Conservation (phyloP, 495 filamentous ascomycete genomes). For the Trichoderma parareesei region DNA sequence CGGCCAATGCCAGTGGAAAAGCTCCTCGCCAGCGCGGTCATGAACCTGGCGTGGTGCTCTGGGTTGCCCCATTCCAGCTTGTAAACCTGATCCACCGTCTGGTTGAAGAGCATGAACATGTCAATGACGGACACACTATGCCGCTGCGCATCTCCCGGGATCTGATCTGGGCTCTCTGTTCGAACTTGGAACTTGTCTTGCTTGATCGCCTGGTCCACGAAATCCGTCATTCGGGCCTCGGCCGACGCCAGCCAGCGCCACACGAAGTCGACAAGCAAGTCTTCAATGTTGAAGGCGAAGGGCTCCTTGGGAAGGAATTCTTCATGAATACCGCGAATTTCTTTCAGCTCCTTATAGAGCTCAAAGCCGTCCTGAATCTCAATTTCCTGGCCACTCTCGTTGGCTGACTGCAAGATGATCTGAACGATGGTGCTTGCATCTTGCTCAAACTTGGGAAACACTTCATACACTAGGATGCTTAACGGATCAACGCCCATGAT, state of each 20-base stretch:
- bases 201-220: constrained; percentile 84
- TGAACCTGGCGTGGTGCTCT: constrained; percentile 88
- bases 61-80: constrained; percentile 88
- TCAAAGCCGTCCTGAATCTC: constrained; percentile 87
- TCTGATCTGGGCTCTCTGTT: constrained; percentile 46
- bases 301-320: constrained; percentile 54
- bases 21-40: constrained; percentile 87
- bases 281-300: constrained; percentile 84
- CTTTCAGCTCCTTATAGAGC: constrained; percentile 78
- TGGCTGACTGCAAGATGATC: constrained; percentile 64
- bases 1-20: constrained; percentile 74
- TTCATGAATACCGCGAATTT: constrained; percentile 69
- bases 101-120: constrained; percentile 87
- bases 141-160: constrained; percentile 70
- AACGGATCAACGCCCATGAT: constrained; percentile 88
- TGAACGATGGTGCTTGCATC: constrained; percentile 76
- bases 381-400: constrained; percentile 63
- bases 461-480: constrained; percentile 67
- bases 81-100: constrained; percentile 77
- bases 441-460: constrained; percentile 82
- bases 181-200: constrained; percentile 75
- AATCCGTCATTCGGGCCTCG: constrained; percentile 68
- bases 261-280: constrained; percentile 78
- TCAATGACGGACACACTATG: constrained; percentile 92
- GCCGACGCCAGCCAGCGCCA: constrained; percentile 88